These are phyloP conservation scores for Nicotiana noctiflora DNA, from an alignment of 257 asterid genomes.

Conservation along the genomic window DNA sequence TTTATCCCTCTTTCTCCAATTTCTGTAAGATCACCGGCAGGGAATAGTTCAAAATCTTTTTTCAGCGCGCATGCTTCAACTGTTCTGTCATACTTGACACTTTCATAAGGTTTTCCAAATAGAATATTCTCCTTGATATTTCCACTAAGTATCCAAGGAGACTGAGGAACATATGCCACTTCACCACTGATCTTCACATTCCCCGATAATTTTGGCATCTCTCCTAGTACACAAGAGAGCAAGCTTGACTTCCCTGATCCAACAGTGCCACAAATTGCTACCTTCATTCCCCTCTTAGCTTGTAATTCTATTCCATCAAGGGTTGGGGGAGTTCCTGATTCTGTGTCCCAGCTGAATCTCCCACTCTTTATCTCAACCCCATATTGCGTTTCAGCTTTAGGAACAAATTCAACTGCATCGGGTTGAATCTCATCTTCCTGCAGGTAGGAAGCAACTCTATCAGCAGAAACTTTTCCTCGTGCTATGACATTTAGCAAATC, in stretches of 20 bases:
- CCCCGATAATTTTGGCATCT: constrained; percentile 82
- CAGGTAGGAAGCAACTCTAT: constrained; percentile 71
- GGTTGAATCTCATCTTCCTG: constrained; percentile 69
- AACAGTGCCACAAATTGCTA: constrained; percentile 90
- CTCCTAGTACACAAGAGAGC: constrained; percentile 83
- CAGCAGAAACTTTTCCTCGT: constrained; percentile 88
- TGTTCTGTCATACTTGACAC: constrained; percentile 55
- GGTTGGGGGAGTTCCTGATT: constrained; percentile 26
- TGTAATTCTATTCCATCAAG: constrained; percentile 51
- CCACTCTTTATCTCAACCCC: constrained; percentile 64
- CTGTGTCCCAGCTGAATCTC: constrained; percentile 64
- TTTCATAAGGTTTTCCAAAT: constrained; percentile 60
- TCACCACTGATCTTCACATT: constrained; percentile 68
- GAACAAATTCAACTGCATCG: constrained; percentile 45
- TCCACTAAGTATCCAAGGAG: constrained; percentile 86
- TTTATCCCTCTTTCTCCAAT: constrained; percentile 93
- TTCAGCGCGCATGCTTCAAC: constrained; percentile 74
- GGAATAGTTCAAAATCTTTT: constrained; percentile 82
- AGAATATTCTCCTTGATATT: constrained; percentile 75
- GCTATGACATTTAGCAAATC: constrained; percentile 76
- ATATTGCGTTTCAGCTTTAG: constrained; percentile 29
- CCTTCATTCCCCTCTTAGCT: constrained; percentile 82
- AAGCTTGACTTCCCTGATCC: constrained; percentile 97
- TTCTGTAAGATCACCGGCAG: constrained; percentile 80
- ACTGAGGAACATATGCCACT: constrained; percentile 84